Conservation (phyloP, 306 rosid genomes). For the Luffa acutangula region DNA sequence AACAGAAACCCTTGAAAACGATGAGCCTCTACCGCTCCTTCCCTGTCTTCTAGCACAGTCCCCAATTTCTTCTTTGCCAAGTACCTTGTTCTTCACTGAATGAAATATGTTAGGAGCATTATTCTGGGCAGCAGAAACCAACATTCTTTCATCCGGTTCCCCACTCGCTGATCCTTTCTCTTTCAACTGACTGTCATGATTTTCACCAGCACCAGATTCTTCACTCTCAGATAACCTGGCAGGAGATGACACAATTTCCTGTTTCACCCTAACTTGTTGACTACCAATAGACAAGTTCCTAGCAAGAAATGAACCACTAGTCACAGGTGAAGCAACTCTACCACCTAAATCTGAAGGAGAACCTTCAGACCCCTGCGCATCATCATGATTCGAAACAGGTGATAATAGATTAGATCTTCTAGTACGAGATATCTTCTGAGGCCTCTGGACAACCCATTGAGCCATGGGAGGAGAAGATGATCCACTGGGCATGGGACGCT, state of each 20-base stretch:
- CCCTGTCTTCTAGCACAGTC: slow-evolving; percentile 51
- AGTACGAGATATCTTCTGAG: slow-evolving; percentile 68
- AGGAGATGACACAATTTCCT: slow-evolving; percentile 45
- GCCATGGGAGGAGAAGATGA: slow-evolving; percentile 58
- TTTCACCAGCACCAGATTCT: slow-evolving; percentile 59
- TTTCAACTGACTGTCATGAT: slow-evolving; percentile 44
- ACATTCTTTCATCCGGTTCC: slow-evolving; percentile 35
- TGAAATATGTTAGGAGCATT: slow-evolving; percentile 24
- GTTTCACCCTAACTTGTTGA: slow-evolving; percentile 36
- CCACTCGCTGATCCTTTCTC: slow-evolving; percentile 41
- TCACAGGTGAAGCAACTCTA: slow-evolving; percentile 33
- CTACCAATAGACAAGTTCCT: slow-evolving; percentile 29
- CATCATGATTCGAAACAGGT: slow-evolving; percentile 58
- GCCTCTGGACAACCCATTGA: slow-evolving; percentile 90
- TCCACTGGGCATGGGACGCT: slow-evolving; percentile 45
- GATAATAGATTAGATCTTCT: slow-evolving; percentile 67
- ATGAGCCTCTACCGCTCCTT: slow-evolving; percentile 45
- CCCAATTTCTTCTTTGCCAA: slow-evolving; percentile 40
- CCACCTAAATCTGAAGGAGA: slow-evolving; percentile 53
- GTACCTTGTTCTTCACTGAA: slow-evolving; percentile 34
- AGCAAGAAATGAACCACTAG: slow-evolving; percentile 38
- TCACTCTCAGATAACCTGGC: slow-evolving; percentile 66
- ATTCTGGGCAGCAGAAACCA: slow-evolving; percentile 30
- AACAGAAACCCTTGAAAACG: slow-evolving; percentile 35
- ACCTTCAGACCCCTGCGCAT: slow-evolving; percentile 45